A percentile compares a stretch with the other conserved stretches of the same genome.
Evolutionary conservation across 768 basidiomycete genomes (phyloP).

Genomic region (Saitozyma sp.): DNA sequence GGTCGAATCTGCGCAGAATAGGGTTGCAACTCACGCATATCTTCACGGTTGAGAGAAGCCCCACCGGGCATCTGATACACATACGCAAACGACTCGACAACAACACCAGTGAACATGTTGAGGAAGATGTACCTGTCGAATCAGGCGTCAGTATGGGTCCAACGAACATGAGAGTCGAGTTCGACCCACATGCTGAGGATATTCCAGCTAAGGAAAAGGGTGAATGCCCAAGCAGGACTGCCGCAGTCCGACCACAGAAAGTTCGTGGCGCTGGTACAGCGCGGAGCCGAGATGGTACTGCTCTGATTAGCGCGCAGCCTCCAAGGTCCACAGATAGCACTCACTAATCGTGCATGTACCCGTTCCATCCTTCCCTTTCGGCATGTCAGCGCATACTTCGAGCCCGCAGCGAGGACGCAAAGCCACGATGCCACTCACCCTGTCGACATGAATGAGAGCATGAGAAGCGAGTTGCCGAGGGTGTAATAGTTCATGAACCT

Average conservation of each 20-base stretch:
- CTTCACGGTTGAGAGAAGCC: slow-evolving; percentile 75
- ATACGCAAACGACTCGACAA: slow-evolving; percentile 93
- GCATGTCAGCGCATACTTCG: background rate
- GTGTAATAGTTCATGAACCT: slow-evolving; percentile 74
- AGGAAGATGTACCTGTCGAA: slow-evolving; percentile 80
- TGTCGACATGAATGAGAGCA: slow-evolving; percentile 88
- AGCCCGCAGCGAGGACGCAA: too few relatives aligned
- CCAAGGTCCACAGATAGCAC: slow-evolving; percentile 38
- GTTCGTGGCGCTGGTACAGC: slow-evolving; percentile 65
- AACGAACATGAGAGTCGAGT: background rate
- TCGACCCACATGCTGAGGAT: slow-evolving; percentile 79
- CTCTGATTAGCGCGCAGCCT: slow-evolving; percentile 17
- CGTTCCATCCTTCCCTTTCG: slow-evolving; percentile 88
- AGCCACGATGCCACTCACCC: slow-evolving; percentile 61
- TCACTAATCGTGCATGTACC: slow-evolving; percentile 95
- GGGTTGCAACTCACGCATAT: slow-evolving; percentile 65
- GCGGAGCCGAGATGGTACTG: slow-evolving; percentile 74
- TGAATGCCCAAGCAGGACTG: slow-evolving; percentile 75
- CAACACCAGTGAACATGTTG: slow-evolving; percentile 94
- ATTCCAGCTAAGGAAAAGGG: slow-evolving; percentile 92
- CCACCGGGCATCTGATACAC: slow-evolving; percentile 84
- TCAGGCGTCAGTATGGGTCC: background rate
- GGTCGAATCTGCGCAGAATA: too few relatives aligned
- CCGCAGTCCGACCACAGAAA: slow-evolving; percentile 81
- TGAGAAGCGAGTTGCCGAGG: slow-evolving; percentile 75